These are phyloP conservation scores for Pedinophyceae sp. DNA, from an alignment of 139 green algal genomes.

Conservation along the genomic window DNA sequence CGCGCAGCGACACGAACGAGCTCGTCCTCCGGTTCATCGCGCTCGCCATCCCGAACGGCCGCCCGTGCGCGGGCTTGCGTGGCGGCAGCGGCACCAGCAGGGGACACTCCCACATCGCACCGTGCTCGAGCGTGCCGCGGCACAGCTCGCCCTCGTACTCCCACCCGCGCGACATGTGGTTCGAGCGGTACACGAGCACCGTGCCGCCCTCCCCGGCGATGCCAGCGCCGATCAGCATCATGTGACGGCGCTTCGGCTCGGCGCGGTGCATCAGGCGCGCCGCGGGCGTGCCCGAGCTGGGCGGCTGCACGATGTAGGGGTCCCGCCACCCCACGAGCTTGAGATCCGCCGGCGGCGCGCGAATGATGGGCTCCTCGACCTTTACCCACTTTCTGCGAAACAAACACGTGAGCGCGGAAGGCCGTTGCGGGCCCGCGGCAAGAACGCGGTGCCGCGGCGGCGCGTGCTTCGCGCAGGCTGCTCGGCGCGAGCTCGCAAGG, in stretches of 20 bases:
- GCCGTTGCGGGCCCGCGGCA: constrained; percentile 23
- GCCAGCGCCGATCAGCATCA: constrained; percentile 66
- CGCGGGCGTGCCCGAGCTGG: not conserved
- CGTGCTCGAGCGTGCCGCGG: constrained; percentile 20
- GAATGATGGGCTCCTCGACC: constrained; percentile 35
- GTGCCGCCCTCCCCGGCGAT: constrained; percentile 48
- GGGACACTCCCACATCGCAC: constrained; percentile 50
- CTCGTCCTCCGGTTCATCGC: no score
- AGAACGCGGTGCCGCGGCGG: no score
- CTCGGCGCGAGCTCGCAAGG: no score
- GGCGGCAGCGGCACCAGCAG: constrained; percentile 25
- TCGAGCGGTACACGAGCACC: constrained; percentile 32
- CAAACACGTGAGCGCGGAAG: constrained; percentile 21
- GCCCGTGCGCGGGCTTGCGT: not conserved
- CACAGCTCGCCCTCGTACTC: constrained; percentile 32
- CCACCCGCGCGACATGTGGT: constrained; percentile 29
- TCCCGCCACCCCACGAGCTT: constrained; percentile 63
- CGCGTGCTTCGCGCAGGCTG: no score
- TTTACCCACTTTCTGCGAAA: constrained; percentile 47
- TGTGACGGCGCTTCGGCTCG: no score
- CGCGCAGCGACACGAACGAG: no score
- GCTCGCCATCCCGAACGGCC: no score
- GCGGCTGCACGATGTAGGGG: constrained; percentile 46
- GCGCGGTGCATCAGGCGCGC: constrained; percentile 7
- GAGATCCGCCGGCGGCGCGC: constrained; percentile 38